Base-by-base conservation (phyloP, 75 land plant species). In the Sequoiadendron giganteum region DNA sequence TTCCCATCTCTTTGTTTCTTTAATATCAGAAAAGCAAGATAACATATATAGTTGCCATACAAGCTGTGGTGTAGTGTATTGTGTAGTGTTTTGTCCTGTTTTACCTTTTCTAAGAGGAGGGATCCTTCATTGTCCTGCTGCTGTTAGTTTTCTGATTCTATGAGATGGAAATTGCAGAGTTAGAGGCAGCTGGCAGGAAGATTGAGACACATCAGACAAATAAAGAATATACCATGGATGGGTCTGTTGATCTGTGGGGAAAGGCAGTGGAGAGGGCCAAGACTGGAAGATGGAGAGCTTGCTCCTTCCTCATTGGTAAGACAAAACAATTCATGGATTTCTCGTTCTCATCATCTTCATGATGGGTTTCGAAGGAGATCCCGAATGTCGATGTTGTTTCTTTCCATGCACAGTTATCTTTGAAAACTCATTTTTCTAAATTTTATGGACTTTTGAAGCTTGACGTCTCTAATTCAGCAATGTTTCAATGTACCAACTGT, bases 281-380 rank as follows among this genome's bases (percentile, higher is more conserved):
- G 47, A 90, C 91, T 15, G 92, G 92, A 36, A 45, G 88, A 77
- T 91, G 92, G 92, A 68, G 54, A 70, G 81, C 85, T 39, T 89
- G 85, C 52, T 32, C 43, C 54, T 84, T 90, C 76, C 68, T 91
- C 38, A 77, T 90, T 82, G 91, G 92, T 87, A 91, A 47, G 49
- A 47, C 3, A 11, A 34, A 34, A 75, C 13, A 75, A 75, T 65
- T 32, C 77, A 75, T 75, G n/a, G 13, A 75, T 75, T 34, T 34
- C 13, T 34, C 15, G 0, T 32, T 75, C 38, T 75, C 36, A 72
- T 65, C 28, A 48, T 21, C 28, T 11, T 72, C 14, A 30, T 30
- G 36, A 9, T 32, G 32, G 11, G 36, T 72, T 72, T 75, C 77
- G 11, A 75, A 75, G 77, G 15, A 75, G 13, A n/a, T 8, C 34